A percentile compares a stretch with the other conserved stretches of the same genome.
These are phyloP conservation scores for Smallanthus sonchifolius DNA, from an alignment of 129 eudicot species.

Conservation along the genomic window DNA sequence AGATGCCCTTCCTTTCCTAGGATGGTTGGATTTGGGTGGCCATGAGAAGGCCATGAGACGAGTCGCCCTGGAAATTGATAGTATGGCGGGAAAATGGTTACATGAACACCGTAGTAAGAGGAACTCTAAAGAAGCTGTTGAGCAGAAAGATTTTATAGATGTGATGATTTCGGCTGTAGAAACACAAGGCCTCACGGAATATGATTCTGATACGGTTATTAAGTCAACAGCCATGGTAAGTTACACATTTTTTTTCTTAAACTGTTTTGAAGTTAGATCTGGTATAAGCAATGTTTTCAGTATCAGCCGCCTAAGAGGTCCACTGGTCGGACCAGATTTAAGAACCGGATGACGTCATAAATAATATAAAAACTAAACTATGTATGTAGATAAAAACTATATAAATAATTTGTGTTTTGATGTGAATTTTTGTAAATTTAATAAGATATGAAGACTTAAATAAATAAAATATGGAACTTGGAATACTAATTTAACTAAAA, in stretches of 20 bases:
- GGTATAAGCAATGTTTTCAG: too few relatives aligned
- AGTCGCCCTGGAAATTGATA: conserved; percentile 12
- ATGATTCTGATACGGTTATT: conserved; percentile 27
- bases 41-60: conserved; percentile 33
- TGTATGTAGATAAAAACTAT: too few relatives aligned
- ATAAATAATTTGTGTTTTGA: too few relatives aligned
- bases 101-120: conserved; percentile 25
- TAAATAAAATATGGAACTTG: too few relatives aligned
- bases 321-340: too few relatives aligned
- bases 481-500: too few relatives aligned
- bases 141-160: conserved; percentile 35
- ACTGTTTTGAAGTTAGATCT: background rate
- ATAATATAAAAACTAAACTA: too few relatives aligned
- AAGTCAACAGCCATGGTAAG: conserved; percentile 39
- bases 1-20: conserved; percentile 20
- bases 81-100: conserved; percentile 16
- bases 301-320: too few relatives aligned
- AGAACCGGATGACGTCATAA: too few relatives aligned
- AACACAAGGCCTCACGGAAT: background rate
- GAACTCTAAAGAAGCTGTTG: background rate
- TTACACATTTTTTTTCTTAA: background rate
- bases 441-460: too few relatives aligned
- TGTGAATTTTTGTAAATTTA: too few relatives aligned
- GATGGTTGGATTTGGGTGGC: conserved; percentile 37
- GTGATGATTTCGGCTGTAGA: conserved; percentile 27